Evolutionary conservation across 2,329 filamentous ascomycete species (phyloP).

Genomic region (Talaromyces sp.): DNA sequence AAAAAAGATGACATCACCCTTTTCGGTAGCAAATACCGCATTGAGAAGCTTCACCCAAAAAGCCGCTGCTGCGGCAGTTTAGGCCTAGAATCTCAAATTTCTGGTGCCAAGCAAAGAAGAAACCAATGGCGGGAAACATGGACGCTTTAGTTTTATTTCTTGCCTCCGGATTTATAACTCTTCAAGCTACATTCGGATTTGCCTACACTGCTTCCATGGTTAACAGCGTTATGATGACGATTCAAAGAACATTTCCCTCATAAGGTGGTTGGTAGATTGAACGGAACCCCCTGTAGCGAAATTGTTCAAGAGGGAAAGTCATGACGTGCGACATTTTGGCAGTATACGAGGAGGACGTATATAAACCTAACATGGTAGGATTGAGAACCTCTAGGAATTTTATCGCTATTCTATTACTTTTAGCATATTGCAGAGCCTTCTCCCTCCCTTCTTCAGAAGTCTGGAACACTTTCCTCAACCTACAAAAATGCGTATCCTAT

Average conservation of each 20-base stretch:
- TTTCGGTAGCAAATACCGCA: neutral
- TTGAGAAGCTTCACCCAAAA: neutral
- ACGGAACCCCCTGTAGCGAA: neutral
- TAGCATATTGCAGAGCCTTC: neutral
- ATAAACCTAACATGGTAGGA: neutral
- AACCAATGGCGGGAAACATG: neutral
- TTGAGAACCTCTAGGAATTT: neutral
- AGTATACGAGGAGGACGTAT: neutral
- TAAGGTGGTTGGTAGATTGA: neutral
- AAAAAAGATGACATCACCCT: neutral
- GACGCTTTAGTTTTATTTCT: neutral
- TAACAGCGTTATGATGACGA: neutral
- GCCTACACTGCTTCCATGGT: neutral
- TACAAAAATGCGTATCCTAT: neutral
- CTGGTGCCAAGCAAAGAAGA: neutral
- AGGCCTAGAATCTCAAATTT: neutral
- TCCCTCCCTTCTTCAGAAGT: neutral
- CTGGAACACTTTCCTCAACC: neutral
- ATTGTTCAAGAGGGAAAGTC: neutral
- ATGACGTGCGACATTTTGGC: neutral
- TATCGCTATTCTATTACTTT: neutral
- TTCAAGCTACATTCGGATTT: neutral
- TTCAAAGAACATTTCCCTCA: neutral
- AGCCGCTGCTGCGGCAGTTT: neutral
- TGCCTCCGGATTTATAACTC: neutral